Conservation (phyloP, 257 asterid genomes). For the Anisodus acutangulus region DNA sequence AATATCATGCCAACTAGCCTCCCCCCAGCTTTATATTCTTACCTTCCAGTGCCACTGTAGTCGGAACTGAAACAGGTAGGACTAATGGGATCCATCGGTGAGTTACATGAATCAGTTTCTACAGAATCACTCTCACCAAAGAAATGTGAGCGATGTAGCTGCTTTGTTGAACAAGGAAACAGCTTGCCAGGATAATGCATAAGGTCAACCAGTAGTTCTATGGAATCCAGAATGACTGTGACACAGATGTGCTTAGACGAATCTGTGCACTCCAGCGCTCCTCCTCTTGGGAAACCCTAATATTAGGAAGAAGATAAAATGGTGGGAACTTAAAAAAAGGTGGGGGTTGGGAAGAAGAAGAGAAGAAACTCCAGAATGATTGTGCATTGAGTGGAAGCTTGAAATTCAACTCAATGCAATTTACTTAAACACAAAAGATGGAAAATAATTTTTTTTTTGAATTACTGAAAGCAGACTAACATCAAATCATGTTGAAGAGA, state of each 20-base stretch:
- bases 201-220: constrained; percentile 82
- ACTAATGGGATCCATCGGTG: constrained; percentile 85
- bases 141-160: constrained; percentile 66
- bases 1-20: constrained; percentile 1
- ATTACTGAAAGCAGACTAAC: not conserved
- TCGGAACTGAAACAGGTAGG: constrained; percentile 66
- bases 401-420: constrained; percentile 29
- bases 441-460: not conserved
- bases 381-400: not conserved
- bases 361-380: constrained; percentile 22
- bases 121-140: constrained; percentile 80
- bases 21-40: constrained; percentile 37
- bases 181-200: constrained; percentile 81
- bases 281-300: constrained; percentile 83
- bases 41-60: constrained; percentile 75
- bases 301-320: constrained; percentile 25
- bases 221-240: constrained; percentile 68
- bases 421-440: constrained; percentile 23
- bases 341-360: not conserved
- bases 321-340: not conserved
- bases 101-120: constrained; percentile 76
- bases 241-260: constrained; percentile 75
- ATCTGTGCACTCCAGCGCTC: constrained; percentile 55
- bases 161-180: constrained; percentile 68
- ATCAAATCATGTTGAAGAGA: constrained; percentile 26